Conservation (phyloP, 345 rosid species). For the Bruguiera sexangula region DNA sequence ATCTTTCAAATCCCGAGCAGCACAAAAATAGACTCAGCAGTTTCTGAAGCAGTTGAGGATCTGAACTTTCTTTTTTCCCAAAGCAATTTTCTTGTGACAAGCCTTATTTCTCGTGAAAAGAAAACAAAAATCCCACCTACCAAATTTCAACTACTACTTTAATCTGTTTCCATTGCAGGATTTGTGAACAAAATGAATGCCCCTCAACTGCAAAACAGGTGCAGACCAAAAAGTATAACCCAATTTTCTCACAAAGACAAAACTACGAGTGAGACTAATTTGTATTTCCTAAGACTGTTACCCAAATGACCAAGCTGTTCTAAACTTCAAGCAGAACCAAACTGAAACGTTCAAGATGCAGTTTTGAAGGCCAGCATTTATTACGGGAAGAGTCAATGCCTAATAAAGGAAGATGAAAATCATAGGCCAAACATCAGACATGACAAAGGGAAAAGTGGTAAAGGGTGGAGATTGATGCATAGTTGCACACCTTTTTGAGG, state of each 20-base stretch:
- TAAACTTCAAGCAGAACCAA: slow-evolving; percentile 9
- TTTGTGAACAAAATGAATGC: slow-evolving; percentile 3
- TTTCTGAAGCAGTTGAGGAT: slow-evolving; percentile 34
- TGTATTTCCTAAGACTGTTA: slow-evolving; percentile 16
- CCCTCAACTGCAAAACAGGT: neutral
- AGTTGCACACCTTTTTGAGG: neutral
- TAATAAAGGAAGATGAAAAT: slow-evolving; percentile 1
- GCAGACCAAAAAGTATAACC: neutral
- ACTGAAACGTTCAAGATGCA: slow-evolving; percentile 1
- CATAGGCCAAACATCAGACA: neutral
- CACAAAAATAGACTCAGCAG: slow-evolving; percentile 1
- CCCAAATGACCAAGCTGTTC: slow-evolving; percentile 19
- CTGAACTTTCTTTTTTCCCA: slow-evolving; percentile 17
- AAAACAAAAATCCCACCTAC: slow-evolving; percentile 51
- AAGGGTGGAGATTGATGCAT: slow-evolving; percentile 26
- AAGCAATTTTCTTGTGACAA: slow-evolving; percentile 46
- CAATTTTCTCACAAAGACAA: neutral
- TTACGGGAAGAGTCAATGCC: slow-evolving; percentile 7
- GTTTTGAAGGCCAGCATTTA: slow-evolving; percentile 17
- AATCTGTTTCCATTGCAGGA: slow-evolving; percentile 9
- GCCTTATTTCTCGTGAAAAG: slow-evolving; percentile 37
- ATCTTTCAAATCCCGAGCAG: slow-evolving; percentile 7
- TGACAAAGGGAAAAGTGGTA: neutral
- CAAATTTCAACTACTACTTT: slow-evolving; percentile 10
- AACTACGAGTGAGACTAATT: slow-evolving; percentile 2